These are phyloP conservation scores for Phialocephala subalpina DNA, from an alignment of 2,329 filamentous ascomycete genomes.

Conservation along the genomic window DNA sequence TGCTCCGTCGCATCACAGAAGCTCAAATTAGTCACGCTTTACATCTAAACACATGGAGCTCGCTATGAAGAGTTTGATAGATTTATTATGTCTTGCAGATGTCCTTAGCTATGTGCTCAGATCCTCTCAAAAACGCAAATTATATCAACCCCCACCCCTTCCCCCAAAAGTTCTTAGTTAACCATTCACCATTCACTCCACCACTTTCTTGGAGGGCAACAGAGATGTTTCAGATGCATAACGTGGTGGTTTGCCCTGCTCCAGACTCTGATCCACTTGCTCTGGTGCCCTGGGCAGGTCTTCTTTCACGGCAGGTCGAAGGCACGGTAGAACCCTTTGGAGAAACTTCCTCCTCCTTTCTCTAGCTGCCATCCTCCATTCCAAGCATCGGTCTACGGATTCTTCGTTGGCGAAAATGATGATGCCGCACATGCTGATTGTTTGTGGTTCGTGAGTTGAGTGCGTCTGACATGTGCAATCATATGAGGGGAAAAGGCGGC, in stretches of 20 bases:
- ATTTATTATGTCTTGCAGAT: constrained; percentile 20
- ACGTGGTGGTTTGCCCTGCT: constrained; percentile 19
- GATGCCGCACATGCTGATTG: too few species aligned
- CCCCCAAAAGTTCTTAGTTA: constrained; percentile 16
- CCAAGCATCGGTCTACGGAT: constrained; percentile 26
- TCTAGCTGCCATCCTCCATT: constrained; percentile 23
- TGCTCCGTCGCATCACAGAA: too few species aligned
- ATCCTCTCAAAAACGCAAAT: constrained; percentile 18
- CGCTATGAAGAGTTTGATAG: constrained; percentile 14
- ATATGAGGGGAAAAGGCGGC: constrained; percentile 8
- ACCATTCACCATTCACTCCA: constrained; percentile 19
- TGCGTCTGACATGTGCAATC: too few species aligned
- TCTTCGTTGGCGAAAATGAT: constrained; percentile 19
- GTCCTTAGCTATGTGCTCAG: constrained; percentile 19
- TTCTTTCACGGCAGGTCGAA: constrained; percentile 22
- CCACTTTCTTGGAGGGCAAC: constrained; percentile 17
- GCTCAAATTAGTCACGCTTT: too few species aligned
- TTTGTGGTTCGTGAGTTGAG: too few species aligned
- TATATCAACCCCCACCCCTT: constrained; percentile 10
- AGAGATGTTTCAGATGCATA: constrained; percentile 22
- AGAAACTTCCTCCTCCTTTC: constrained; percentile 27
- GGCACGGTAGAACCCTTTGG: constrained; percentile 19
- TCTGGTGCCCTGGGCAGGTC: constrained; percentile 14
- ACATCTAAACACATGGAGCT: background rate
- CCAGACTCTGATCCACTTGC: constrained; percentile 17